Base-by-base conservation (phyloP, 352 stramenopile species). In the Phytophthora pisi region DNA sequence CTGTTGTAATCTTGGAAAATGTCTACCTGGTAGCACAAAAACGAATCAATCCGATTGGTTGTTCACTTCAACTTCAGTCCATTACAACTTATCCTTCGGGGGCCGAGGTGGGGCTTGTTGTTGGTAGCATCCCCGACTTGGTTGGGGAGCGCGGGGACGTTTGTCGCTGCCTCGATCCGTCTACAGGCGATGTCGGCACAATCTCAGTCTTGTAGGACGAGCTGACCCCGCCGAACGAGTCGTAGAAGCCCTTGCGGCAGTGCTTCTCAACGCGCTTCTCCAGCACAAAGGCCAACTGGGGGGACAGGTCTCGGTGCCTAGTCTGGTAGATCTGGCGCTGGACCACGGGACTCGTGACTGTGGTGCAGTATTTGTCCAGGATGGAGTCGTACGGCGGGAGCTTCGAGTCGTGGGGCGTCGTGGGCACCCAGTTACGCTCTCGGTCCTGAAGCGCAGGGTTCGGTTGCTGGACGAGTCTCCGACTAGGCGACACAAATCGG, bases 291-390 rank as follows among this genome's bases (percentile, higher is more conserved):
- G 86, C 86, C 18, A 92, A 70, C 50, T 92, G 86, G 5, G 83
- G 83, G 2, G 86, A 90, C 34, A 93, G 64, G 64, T 93, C 83
- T 42, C 71, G 56, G 7, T 79, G 59, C 5, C 81, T 61, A 0
- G 86, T 86, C 31, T 86, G 72, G 59, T 93, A 93, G 52, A 93
- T 93, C 20, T 88, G 86, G 0, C 85, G 82, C 60, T 93, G 86
- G n/a, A 92, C 72, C 40, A 82, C 42, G 2, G 86, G 86, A 26
- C 77, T 89, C n/a, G 86, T 92, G 11, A 93, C 84, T 0, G 81
- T 90, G 10, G 81, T 84, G 70, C 86, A 92, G 51, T 84, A 88
- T 64, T 90, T 92, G 72, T 93, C 86, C 13, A 93, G 55, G 38
- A 93, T 93, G 24, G 86, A 91, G 57, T 93, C 84, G 38, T 93